Percentiles rank a stretch among this genome's conserved stretches.
These are phyloP conservation scores for Aethionema arabicum DNA, from an alignment of 345 rosid genomes.

Conservation along the genomic window DNA sequence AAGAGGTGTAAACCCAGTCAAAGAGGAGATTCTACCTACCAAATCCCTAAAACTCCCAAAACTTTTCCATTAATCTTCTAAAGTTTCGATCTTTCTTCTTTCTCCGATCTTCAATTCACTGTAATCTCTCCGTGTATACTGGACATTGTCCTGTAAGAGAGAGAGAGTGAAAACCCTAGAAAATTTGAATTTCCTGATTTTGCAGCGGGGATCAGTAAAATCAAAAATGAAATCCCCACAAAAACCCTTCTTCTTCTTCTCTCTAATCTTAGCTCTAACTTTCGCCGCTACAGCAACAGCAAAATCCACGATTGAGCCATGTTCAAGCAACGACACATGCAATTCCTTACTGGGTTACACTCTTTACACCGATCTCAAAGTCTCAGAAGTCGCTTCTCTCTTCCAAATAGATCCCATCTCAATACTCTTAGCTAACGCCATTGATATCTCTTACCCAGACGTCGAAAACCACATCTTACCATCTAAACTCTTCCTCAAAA, in stretches of 20 bases:
- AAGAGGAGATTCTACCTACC: conserved; percentile 20
- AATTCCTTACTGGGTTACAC: conserved; percentile 89
- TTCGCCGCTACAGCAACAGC: conserved; percentile 36
- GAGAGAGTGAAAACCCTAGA: conserved; percentile 21
- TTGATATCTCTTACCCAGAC: conserved; percentile 94
- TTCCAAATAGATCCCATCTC: conserved; percentile 92
- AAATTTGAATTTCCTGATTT: neutral
- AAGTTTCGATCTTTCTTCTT: neutral
- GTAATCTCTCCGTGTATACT: too few species aligned
- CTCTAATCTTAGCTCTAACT: conserved; percentile 38
- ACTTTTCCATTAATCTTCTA: conserved; percentile 9
- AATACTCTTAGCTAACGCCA: conserved; percentile 77
- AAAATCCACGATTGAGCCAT: conserved; percentile 95
- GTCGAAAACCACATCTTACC: conserved; percentile 96
- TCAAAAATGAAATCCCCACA: conserved; percentile 41
- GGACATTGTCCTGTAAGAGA: conserved; percentile 10
- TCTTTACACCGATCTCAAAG: conserved; percentile 94
- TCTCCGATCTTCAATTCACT: too few species aligned
- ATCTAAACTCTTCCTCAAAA: conserved; percentile 69
- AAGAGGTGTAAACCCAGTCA: conserved; percentile 5
- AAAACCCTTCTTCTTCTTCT: conserved; percentile 19
- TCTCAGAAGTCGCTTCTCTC: conserved; percentile 94
- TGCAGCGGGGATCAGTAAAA: conserved; percentile 21
- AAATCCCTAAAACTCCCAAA: neutral
- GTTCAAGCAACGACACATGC: conserved; percentile 87